Conservation (phyloP, 257 asterid species). For the Solanum okadae region DNA sequence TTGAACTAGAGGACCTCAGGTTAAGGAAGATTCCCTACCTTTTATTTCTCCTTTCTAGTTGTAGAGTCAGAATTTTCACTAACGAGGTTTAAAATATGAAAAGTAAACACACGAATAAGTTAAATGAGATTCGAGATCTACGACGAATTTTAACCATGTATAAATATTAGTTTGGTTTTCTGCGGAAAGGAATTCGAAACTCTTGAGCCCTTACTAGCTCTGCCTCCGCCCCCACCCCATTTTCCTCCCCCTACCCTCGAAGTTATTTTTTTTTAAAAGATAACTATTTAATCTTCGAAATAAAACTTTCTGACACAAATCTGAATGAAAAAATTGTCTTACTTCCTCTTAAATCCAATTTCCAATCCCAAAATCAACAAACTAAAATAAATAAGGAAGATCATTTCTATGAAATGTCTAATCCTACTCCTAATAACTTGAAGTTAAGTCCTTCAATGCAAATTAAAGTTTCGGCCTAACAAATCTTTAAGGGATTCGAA, state of each 20-base stretch:
- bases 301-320: no score
- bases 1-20: no score
- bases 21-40: neutral
- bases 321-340: neutral
- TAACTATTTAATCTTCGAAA: no score
- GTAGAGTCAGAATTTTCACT: neutral
- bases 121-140: neutral
- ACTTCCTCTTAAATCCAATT: neutral
- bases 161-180: no score
- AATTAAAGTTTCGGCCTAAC: neutral
- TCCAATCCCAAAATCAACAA: neutral
- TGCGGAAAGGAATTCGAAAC: neutral
- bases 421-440: neutral
- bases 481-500: neutral
- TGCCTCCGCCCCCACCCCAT: no score
- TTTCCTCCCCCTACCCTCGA: no score
- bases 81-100: no score
- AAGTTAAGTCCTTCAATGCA: neutral
- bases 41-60: neutral
- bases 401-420: neutral
- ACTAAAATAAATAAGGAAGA: neutral
- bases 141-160: neutral
- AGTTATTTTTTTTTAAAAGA: no score
- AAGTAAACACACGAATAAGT: no score
- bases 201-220: neutral